phyloP scores from a whole-genome alignment of 257 asterid genomes.

The Nicotiana attenuata region DNA sequence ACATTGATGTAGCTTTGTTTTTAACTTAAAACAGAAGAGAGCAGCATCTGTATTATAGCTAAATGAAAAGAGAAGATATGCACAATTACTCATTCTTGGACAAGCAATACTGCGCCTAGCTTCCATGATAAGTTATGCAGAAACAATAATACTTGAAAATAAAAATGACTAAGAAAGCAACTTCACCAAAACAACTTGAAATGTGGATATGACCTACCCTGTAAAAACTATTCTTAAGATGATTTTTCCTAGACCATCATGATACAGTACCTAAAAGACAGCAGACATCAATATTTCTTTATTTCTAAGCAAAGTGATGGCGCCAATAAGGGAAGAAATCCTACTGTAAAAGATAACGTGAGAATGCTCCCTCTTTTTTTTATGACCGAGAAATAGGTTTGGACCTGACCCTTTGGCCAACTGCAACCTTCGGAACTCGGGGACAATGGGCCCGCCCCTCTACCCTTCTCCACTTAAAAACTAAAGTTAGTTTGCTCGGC shows the following conservation, averaged over 20 bases:
- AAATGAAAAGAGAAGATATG: neutral
- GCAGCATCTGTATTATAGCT: neutral
- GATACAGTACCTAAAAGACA: neutral
- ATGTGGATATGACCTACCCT: neutral
- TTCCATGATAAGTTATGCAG: neutral
- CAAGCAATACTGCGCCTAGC: too few relatives aligned
- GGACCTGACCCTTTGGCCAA: too few relatives aligned
- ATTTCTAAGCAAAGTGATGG: neutral
- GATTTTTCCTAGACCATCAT: neutral
- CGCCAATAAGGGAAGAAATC: neutral
- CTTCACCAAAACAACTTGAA: neutral
- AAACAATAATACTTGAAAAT: neutral
- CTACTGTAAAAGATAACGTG: neutral
- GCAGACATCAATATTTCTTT: neutral
- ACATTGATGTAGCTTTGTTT: neutral
- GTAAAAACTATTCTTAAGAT: neutral
- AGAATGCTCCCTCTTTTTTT: neutral
- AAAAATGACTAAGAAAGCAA: neutral
- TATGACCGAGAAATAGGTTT: too few relatives aligned
- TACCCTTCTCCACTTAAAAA: too few relatives aligned
- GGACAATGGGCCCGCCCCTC: too few relatives aligned
- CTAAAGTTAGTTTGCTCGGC: too few relatives aligned
- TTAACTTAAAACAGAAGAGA: neutral
- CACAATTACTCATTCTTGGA: neutral
- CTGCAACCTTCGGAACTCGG: too few relatives aligned